Conservation (phyloP, 176 grass and related monocot species). For the Cenchrus americanus region DNA sequence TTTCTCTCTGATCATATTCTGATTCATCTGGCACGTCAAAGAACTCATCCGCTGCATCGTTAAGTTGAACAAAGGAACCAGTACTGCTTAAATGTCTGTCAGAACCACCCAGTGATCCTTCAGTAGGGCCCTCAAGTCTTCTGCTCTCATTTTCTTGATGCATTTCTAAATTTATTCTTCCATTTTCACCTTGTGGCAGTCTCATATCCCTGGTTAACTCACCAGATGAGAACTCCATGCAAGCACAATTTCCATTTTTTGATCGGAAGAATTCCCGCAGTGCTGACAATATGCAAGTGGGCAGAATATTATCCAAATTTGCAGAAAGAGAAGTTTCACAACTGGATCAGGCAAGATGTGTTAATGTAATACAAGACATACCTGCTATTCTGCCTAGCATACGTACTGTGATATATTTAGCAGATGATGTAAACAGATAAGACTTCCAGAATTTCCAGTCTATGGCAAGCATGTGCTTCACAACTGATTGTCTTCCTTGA, state of each 20-base stretch:
- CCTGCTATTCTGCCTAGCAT: conserved; percentile 95
- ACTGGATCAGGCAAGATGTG: conserved; percentile 36
- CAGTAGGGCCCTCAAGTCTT: conserved; percentile 50
- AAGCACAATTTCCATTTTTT: conserved; percentile 75
- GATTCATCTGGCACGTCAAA: conserved; percentile 97
- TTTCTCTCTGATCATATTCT: conserved; percentile 79
- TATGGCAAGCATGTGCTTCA: conserved; percentile 99
- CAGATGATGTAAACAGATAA: conserved; percentile 79
- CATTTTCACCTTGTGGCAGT: conserved; percentile 50
- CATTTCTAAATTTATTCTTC: conserved; percentile 66
- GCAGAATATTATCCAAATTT: conserved; percentile 15
- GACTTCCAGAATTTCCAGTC: conserved; percentile 99
- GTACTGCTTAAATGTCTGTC: conserved; percentile 54
- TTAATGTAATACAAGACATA: conserved; percentile 39
- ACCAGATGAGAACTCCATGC: conserved; percentile 80
- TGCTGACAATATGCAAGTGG: conserved; percentile 52
- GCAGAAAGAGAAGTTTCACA: not conserved
- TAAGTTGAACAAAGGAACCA: conserved; percentile 78
- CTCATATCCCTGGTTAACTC: conserved; percentile 67
- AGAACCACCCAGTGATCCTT: conserved; percentile 54
- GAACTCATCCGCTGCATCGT: conserved; percentile 86
- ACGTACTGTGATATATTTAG: conserved; percentile 76
- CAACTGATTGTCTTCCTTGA: conserved; percentile 90
- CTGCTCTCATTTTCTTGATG: conserved; percentile 44
- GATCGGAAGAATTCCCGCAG: conserved; percentile 90